Conservation (phyloP, 2,329 filamentous ascomycete genomes). For the Orbilia oligospora region DNA sequence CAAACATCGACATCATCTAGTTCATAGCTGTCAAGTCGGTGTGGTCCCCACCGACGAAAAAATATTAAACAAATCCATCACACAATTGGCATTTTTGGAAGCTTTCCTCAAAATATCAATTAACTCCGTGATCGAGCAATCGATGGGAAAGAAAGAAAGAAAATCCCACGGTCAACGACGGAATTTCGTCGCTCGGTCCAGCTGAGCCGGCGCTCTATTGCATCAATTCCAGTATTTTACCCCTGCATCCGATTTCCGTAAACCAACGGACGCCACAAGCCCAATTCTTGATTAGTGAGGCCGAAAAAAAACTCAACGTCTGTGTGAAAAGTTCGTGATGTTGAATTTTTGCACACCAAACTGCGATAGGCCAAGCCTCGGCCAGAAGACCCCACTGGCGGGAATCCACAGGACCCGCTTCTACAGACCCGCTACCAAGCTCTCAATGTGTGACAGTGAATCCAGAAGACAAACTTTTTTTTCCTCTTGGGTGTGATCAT, state of each 20-base stretch:
- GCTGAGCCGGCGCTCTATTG: conserved; percentile 14
- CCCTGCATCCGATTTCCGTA: conserved; percentile 51
- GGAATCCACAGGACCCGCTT: conserved; percentile 30
- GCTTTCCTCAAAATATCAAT: not conserved
- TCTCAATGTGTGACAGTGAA: conserved; percentile 17
- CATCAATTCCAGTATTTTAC: conserved; percentile 16
- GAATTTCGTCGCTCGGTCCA: conserved; percentile 15
- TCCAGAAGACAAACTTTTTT: conserved; percentile 5
- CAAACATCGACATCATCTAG: conserved; percentile 46
- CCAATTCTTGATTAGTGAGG: conserved; percentile 36
- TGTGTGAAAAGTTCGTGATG: conserved; percentile 16
- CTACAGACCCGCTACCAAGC: conserved; percentile 11
- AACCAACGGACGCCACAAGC: conserved; percentile 13
- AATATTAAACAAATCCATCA: not conserved
- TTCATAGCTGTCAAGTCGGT: conserved; percentile 4
- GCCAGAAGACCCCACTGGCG: conserved; percentile 29
- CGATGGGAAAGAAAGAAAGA: not conserved
- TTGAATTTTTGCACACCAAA: conserved; percentile 22
- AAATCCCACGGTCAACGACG: not conserved
- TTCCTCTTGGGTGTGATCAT: conserved; percentile 30
- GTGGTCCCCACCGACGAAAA: conserved; percentile 6
- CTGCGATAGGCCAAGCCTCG: conserved; percentile 35
- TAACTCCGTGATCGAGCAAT: not conserved
- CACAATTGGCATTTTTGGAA: not conserved
- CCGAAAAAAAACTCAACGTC: not conserved